These are phyloP conservation scores for Psilocybe subaeruginosa DNA, from an alignment of 768 basidiomycete genomes.

Conservation along the genomic window DNA sequence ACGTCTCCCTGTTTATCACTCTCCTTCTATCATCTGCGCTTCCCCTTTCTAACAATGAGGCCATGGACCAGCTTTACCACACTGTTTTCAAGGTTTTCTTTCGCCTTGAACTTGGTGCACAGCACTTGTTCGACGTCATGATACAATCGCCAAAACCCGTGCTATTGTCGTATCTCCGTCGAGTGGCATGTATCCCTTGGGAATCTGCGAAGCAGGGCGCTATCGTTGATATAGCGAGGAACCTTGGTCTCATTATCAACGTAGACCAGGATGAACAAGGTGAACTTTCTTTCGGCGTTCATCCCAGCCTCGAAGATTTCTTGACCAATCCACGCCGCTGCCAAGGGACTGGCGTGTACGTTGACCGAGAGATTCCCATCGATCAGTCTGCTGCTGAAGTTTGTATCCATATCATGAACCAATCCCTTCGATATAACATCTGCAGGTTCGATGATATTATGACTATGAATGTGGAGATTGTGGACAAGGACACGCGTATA, in stretches of 20 bases:
- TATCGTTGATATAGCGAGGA: neutral
- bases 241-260: neutral
- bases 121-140: neutral
- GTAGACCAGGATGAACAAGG: neutral
- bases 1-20: neutral
- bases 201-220: neutral
- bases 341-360: neutral
- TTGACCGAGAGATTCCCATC: neutral
- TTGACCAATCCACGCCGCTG: neutral
- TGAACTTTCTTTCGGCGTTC: neutral
- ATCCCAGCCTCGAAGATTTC: neutral
- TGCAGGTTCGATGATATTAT: neutral
- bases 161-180: neutral
- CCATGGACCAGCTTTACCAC: conserved; percentile 2
- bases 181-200: neutral
- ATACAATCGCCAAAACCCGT: neutral
- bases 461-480: neutral
- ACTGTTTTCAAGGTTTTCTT: neutral
- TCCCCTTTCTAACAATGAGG: neutral
- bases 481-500: neutral
- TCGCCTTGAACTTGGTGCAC: neutral
- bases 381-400: neutral
- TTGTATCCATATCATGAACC: neutral
- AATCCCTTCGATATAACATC: neutral
- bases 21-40: neutral